phyloP scores from a whole-genome alignment of 2,329 filamentous ascomycete species.

The Aureobasidium sp. region DNA sequence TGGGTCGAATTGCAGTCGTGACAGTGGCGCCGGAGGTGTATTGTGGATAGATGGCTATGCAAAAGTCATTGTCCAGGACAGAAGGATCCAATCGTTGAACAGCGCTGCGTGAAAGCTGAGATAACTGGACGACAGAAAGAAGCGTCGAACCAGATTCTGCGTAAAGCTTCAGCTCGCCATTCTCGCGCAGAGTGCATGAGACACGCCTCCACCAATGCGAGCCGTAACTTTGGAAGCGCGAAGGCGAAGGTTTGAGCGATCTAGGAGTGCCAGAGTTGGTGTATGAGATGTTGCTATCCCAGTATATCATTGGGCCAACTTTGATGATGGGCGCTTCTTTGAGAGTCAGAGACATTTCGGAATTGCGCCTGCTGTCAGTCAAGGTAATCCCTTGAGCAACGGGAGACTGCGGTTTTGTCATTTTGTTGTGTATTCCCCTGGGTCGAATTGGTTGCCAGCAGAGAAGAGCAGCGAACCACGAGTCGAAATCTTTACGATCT shows the following conservation, averaged over 20 bases:
- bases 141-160: constrained; percentile 76
- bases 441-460: constrained; percentile 74
- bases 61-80: constrained; percentile 86
- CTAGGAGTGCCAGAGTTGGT: constrained; percentile 33
- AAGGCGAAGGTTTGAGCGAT: constrained; percentile 43
- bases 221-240: constrained; percentile 50
- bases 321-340: constrained; percentile 87
- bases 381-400: constrained; percentile 13
- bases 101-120: constrained; percentile 80
- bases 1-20: constrained; percentile 67
- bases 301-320: constrained; percentile 62
- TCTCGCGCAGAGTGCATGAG: constrained; percentile 89
- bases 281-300: constrained; percentile 63
- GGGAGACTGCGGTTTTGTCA: constrained; percentile 42
- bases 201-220: constrained; percentile 75
- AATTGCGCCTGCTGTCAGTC: constrained; percentile 36
- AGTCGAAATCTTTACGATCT: constrained; percentile 60
- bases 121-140: constrained; percentile 76
- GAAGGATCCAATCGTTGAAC: constrained; percentile 86
- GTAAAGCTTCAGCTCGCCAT: constrained; percentile 86
- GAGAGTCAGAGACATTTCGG: constrained; percentile 43
- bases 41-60: constrained; percentile 90
- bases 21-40: constrained; percentile 71
- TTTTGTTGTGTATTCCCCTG: constrained; percentile 47
- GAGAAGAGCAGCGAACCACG: constrained; percentile 72